These are phyloP conservation scores for Globisporangium emineosum DNA, from an alignment of 352 stramenopile genomes.

Conservation along the genomic window DNA sequence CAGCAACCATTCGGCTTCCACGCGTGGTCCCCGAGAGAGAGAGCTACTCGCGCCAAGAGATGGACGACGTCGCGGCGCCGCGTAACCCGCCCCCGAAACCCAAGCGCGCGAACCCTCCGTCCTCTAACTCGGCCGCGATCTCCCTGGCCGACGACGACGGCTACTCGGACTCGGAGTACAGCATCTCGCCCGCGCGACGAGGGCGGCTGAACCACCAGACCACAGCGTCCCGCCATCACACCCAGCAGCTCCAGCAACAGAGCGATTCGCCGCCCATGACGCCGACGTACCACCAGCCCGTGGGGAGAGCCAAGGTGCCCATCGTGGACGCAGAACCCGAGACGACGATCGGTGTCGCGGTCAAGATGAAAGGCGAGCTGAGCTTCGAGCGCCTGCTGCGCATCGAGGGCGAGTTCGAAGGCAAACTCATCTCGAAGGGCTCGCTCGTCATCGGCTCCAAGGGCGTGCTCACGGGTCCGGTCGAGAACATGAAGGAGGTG, in stretches of 20 bases:
- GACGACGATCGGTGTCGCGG: slow-evolving; percentile 74
- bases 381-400: slow-evolving; percentile 87
- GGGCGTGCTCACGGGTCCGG: slow-evolving; percentile 72
- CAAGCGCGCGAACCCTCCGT: slow-evolving; percentile 54
- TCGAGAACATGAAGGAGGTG: slow-evolving; percentile 88
- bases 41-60: slow-evolving; percentile 23
- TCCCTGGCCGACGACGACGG: slow-evolving; percentile 47
- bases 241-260: slow-evolving; percentile 29
- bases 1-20: slow-evolving; percentile 23
- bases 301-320: slow-evolving; percentile 48
- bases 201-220: slow-evolving; percentile 42
- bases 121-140: slow-evolving; percentile 9
- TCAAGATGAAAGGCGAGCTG: slow-evolving; percentile 90
- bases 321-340: slow-evolving; percentile 78
- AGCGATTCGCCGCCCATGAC: slow-evolving; percentile 59
- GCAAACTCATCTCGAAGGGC: slow-evolving; percentile 85
- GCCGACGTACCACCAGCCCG: slow-evolving; percentile 42
- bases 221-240: slow-evolving; percentile 3
- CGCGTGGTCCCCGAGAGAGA: slow-evolving; percentile 14
- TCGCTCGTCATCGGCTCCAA: slow-evolving; percentile 85
- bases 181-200: slow-evolving; percentile 50
- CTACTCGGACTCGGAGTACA: slow-evolving; percentile 67
- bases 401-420: slow-evolving; percentile 90
- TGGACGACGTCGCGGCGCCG: slow-evolving; percentile 52
- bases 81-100: slow-evolving; percentile 69